A percentile compares a stretch with the other conserved stretches of the same genome.
Conservation (phyloP, 148 eudicot genomes). For the Vaccinium vitisidaea region DNA sequence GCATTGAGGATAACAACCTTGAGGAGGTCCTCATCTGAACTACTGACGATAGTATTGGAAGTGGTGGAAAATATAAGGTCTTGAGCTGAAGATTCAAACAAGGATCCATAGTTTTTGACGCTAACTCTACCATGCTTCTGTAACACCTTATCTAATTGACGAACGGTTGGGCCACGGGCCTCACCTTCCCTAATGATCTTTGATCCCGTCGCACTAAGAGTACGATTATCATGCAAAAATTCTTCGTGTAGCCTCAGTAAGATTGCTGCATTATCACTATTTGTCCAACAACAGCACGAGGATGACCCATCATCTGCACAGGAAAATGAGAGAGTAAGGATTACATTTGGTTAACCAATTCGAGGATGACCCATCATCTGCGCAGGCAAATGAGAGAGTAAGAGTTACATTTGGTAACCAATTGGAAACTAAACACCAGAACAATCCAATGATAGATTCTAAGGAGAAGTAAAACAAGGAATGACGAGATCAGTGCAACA, state of each 20-base stretch:
- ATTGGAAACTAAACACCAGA: background rate
- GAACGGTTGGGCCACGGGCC: conserved; percentile 23
- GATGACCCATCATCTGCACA: conserved; percentile 79
- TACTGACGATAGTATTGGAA: conserved; percentile 35
- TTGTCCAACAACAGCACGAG: conserved; percentile 78
- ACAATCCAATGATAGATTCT: background rate
- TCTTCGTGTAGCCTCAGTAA: conserved; percentile 55
- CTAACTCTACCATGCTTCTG: conserved; percentile 51
- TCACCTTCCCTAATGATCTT: conserved; percentile 17
- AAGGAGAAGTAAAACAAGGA: background rate
- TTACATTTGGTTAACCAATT: background rate
- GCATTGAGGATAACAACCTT: conserved; percentile 51
- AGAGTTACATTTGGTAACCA: background rate
- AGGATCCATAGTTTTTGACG: conserved; percentile 65
- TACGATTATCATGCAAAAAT: conserved; percentile 19
- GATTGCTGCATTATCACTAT: conserved; percentile 55
- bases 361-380: conserved; percentile 31
- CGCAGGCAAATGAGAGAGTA: too few species aligned
- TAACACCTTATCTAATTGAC: conserved; percentile 43
- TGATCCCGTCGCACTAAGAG: conserved; percentile 22
- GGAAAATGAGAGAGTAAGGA: background rate
- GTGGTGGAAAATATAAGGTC: conserved; percentile 50
- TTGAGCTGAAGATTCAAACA: conserved; percentile 51
- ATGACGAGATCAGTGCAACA: background rate
- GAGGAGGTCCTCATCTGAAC: conserved; percentile 54